Base-by-base conservation (phyloP, 177 flowering plant genomes). In the Tripterygium wilfordii region DNA sequence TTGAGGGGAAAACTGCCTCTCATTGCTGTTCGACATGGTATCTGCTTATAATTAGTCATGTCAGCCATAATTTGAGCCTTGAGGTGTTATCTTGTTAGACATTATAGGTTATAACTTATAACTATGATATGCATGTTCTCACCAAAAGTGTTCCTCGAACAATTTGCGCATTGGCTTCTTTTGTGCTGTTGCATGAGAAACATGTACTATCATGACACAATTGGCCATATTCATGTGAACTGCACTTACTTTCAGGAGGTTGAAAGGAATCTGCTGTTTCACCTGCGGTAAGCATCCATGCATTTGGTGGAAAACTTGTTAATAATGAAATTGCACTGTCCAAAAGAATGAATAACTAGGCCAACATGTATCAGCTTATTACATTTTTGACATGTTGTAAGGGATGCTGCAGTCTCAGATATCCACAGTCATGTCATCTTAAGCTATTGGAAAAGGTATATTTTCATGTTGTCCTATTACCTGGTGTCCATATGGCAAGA, bases 1-100 rank as follows among this genome's bases (percentile, higher is more conserved):
- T 94, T 94, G 5, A 94, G 82, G 22, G 99, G 99, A 67, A 94
- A 94, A 53, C 96, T 87, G 42, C 99, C 99, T 62, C 87, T 83
- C 95, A 88, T 90, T 62, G 99, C 97, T 37, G 97, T 90, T 56
- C 92, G 68, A 55, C 95, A 81, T 43, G 99, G 99, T 63, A 94
- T 87, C 99, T 94, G 82, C 44, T 52, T 42, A 65, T 38, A 27
- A 37, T 26, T 7, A 35, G 29, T 48, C 45, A 36, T 18, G 42
- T 35, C 8, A 4, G 18, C 51, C 41, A 49, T 39, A 3, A 24
- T 47, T 18, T 44, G 16, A 22, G 45, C n/a, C n/a, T n/a, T n/a
- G n/a, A n/a, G n/a, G n/a, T n/a, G n/a, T n/a, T n/a, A n/a, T n/a
- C n/a, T n/a, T n/a, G n/a, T n/a, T n/a, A n/a, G n/a, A n/a, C n/a